A percentile compares a stretch with the other conserved stretches of the same genome.
Conservation (phyloP, 345 rosid species). For the Camelina sativa region DNA sequence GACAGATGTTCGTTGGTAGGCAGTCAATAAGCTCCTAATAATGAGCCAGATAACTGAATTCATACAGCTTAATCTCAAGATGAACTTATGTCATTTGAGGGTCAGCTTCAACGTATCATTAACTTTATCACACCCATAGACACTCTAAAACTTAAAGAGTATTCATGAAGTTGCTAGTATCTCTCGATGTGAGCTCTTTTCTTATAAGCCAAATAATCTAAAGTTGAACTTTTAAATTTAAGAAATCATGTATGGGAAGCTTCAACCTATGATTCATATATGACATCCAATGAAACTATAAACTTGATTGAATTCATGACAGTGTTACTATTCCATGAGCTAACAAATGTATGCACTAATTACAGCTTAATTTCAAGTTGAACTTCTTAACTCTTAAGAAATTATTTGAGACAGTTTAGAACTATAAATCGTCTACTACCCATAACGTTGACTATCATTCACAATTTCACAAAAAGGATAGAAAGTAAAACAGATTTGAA, state of each 20-base stretch:
- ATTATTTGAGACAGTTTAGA: neutral
- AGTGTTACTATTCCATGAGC: neutral
- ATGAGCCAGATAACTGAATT: conserved; percentile 11
- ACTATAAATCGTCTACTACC: neutral
- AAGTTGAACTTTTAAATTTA: neutral
- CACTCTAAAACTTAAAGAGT: neutral
- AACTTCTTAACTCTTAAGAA: neutral
- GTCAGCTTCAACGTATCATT: neutral
- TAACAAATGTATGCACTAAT: neutral
- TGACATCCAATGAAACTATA: neutral
- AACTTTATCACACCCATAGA: neutral
- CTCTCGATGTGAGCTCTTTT: neutral
- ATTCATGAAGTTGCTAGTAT: neutral
- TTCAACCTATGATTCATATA: neutral
- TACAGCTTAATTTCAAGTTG: neutral
- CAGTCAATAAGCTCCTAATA: too few relatives aligned
- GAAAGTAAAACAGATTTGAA: neutral
- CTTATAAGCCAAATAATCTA: neutral
- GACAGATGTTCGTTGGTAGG: too few relatives aligned
- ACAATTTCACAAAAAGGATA: neutral
- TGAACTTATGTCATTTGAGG: neutral
- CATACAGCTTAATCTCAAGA: conserved; percentile 9
- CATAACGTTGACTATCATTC: conserved; percentile 9
- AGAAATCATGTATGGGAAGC: neutral
- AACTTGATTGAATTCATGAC: neutral